Conservation (phyloP, 1,139 yeast genomes). For the Pichia sp. region DNA sequence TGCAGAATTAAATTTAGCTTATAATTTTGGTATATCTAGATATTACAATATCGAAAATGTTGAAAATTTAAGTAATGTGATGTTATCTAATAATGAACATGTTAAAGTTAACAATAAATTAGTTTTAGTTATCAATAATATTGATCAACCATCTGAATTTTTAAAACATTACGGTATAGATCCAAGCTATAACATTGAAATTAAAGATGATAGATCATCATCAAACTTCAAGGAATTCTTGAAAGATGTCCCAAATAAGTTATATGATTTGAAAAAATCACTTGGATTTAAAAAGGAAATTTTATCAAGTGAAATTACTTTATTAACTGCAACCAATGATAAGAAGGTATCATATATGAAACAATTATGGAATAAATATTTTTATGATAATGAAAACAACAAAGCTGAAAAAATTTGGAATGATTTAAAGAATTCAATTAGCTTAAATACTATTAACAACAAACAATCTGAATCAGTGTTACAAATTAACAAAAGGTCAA, state of each 20-base stretch:
- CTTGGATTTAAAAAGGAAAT: slow-evolving; percentile 13
- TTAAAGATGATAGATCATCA: slow-evolving; percentile 20
- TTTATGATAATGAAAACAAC: slow-evolving; percentile 28
- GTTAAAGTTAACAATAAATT: slow-evolving; percentile 27
- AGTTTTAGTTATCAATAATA: slow-evolving; percentile 38
- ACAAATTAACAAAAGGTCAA: slow-evolving; percentile 18
- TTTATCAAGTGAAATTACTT: slow-evolving; percentile 35
- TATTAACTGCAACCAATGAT: slow-evolving; percentile 25
- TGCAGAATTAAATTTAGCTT: slow-evolving; percentile 35
- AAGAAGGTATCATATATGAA: slow-evolving; percentile 12
- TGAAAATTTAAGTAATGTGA: slow-evolving; percentile 26
- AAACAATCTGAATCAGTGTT: slow-evolving; percentile 5
- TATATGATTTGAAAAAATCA: slow-evolving; percentile 13
- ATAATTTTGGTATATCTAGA: slow-evolving; percentile 36
- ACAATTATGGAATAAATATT: slow-evolving; percentile 31
- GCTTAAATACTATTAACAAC: background rate
- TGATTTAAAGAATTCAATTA: slow-evolving; percentile 24
- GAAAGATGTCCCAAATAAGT: slow-evolving; percentile 20
- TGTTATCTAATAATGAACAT: slow-evolving; percentile 21
- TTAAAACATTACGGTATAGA: slow-evolving; percentile 21
- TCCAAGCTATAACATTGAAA: slow-evolving; percentile 20
- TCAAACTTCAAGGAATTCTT: slow-evolving; percentile 19
- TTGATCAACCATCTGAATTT: slow-evolving; percentile 30
- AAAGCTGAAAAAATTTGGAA: slow-evolving; percentile 36
- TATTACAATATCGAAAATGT: slow-evolving; percentile 31